Conservation (phyloP, 2,329 filamentous ascomycete species). For the Aspergillus novoparasiticus region DNA sequence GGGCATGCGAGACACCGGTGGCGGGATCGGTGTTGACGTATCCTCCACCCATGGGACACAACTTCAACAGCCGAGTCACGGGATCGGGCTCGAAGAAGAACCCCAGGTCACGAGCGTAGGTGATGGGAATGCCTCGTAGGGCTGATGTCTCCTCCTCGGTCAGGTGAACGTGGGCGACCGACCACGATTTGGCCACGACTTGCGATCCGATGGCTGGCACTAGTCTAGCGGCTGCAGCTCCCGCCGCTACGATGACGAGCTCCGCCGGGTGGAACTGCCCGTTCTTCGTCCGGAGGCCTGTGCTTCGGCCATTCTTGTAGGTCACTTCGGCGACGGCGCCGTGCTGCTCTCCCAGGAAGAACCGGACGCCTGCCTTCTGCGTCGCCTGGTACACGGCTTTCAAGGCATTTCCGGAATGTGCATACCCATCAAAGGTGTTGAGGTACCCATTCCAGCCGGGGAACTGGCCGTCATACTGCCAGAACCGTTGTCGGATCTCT, state of each 20-base stretch:
- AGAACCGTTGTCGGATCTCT: conserved; percentile 48
- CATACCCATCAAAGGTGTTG: conserved; percentile 61
- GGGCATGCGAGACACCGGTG: conserved; percentile 46
- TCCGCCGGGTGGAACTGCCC: conserved; percentile 40
- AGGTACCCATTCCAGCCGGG: conserved; percentile 61
- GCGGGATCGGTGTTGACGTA: conserved; percentile 54
- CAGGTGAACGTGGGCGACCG: conserved; percentile 62
- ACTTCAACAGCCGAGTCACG: conserved; percentile 59
- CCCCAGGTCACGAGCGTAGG: conserved; percentile 62
- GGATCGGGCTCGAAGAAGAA: conserved; percentile 69
- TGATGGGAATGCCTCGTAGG: conserved; percentile 62
- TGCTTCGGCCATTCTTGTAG: conserved; percentile 31
- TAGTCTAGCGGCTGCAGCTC: conserved; percentile 53
- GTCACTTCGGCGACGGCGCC: conserved; percentile 45
- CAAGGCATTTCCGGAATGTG: conserved; percentile 57
- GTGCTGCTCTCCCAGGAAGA: conserved; percentile 48
- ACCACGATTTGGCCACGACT: conserved; percentile 60
- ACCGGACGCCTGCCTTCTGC: conserved; percentile 44
- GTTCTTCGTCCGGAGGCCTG: conserved; percentile 42
- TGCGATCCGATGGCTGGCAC: conserved; percentile 54
- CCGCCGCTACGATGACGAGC: conserved; percentile 55
- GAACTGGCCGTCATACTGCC: conserved; percentile 54
- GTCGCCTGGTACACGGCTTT: conserved; percentile 50
- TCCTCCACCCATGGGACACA: conserved; percentile 62
- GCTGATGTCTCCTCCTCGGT: conserved; percentile 56